A percentile compares a stretch with the other conserved stretches of the same genome.
These are phyloP conservation scores for Effrenium voratum DNA, from an alignment of 73 alveolate species.

Conservation along the genomic window DNA sequence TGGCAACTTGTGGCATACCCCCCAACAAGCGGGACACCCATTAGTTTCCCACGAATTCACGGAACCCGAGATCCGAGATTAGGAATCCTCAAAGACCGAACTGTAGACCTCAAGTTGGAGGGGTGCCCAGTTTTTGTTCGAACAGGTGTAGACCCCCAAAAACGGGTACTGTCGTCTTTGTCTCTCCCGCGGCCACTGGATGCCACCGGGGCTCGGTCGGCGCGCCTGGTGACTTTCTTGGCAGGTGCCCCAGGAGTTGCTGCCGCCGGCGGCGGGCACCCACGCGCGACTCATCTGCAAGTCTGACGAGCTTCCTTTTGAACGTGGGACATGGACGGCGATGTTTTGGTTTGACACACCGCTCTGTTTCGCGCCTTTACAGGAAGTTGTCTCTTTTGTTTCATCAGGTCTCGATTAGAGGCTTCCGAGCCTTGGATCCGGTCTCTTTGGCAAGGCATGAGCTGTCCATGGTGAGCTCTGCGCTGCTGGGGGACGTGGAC, in stretches of 20 bases:
- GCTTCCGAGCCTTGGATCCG: not conserved
- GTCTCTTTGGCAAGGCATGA: constrained; percentile 16
- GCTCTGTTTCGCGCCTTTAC: not conserved
- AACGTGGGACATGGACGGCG: not conserved
- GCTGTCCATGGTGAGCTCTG: constrained; percentile 77
- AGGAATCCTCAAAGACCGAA: no score
- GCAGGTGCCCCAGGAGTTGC: constrained; percentile 16
- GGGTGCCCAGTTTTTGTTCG: no score
- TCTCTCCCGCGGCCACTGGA: no score
- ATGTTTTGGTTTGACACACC: not conserved
- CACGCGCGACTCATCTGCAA: constrained; percentile 4
- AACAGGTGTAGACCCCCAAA: no score
- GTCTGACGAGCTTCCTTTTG: not conserved
- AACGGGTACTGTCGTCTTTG: no score
- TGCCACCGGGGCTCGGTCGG: no score
- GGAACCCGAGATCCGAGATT: no score
- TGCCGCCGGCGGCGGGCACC: constrained; percentile 64
- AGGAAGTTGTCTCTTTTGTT: not conserved
- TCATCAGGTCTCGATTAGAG: not conserved
- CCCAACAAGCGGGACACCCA: no score
- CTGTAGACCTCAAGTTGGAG: no score
- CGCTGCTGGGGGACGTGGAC: constrained; percentile 49
- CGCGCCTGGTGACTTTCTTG: not conserved
- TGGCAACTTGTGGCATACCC: no score
- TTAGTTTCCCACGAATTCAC: no score